These are phyloP conservation scores for Yamadazyma aaseri DNA, from an alignment of 1,139 yeast species.

Conservation along the genomic window DNA sequence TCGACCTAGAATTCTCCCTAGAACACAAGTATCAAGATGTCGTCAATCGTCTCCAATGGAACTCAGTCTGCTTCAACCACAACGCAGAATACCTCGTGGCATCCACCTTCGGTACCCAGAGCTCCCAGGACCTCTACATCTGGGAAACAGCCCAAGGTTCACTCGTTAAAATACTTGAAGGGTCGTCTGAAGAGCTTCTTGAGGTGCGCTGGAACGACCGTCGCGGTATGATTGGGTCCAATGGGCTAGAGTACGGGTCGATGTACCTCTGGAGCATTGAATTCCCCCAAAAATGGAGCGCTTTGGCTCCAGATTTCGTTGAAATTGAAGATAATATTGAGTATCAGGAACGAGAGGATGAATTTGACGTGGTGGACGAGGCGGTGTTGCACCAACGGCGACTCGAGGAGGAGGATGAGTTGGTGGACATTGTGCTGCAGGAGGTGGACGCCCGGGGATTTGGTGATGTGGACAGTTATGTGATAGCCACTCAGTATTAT, in stretches of 20 bases:
- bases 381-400: constrained; percentile 58
- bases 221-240: constrained; percentile 77
- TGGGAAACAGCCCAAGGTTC: constrained; percentile 95
- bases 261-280: constrained; percentile 81
- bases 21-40: constrained; percentile 90
- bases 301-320: constrained; percentile 93
- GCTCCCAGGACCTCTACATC: constrained; percentile 83
- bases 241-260: constrained; percentile 83
- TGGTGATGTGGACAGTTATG: constrained; percentile 12
- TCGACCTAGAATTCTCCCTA: constrained; percentile 63
- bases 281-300: constrained; percentile 94
- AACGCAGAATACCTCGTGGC: constrained; percentile 87
- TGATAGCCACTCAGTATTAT: constrained; percentile 1
- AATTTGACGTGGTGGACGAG: constrained; percentile 79
- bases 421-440: constrained; percentile 63
- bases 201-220: constrained; percentile 85
- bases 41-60: constrained; percentile 88
- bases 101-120: constrained; percentile 73
- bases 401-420: constrained; percentile 65
- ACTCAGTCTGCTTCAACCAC: constrained; percentile 70
- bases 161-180: constrained; percentile 83
- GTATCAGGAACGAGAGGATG: constrained; percentile 87
- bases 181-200: constrained; percentile 83
- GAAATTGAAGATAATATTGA: constrained; percentile 92
- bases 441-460: constrained; percentile 77